A percentile compares a stretch with the other conserved stretches of the same genome.
Evolutionary conservation across 768 basidiomycete species (phyloP).

Genomic region (Inosperma sp.): DNA sequence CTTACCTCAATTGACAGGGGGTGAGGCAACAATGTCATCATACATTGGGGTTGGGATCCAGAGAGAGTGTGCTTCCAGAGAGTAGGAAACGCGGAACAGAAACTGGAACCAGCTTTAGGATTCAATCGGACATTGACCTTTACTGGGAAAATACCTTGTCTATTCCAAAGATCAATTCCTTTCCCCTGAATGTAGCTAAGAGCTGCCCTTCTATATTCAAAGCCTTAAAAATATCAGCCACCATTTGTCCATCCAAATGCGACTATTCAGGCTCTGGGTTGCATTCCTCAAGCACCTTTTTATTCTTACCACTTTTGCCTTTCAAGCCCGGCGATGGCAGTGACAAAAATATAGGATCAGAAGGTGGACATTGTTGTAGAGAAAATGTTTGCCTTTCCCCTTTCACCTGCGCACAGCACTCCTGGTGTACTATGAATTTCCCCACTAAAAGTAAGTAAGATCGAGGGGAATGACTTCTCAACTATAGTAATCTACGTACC

Average conservation of each 20-base stretch:
- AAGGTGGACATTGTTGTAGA: background rate
- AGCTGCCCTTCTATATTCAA: background rate
- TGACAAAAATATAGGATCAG: background rate
- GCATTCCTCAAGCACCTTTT: too few relatives aligned
- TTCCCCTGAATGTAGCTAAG: background rate
- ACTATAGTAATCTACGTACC: background rate
- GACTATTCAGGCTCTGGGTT: background rate
- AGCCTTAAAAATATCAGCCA: background rate
- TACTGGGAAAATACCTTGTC: background rate
- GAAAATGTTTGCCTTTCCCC: constrained; percentile 1
- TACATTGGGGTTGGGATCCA: background rate
- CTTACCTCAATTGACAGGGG: background rate
- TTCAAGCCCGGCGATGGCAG: background rate
- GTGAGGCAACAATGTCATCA: background rate
- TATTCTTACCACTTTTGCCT: too few relatives aligned
- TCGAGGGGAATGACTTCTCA: background rate
- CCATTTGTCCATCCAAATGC: background rate
- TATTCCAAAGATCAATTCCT: constrained; percentile 3
- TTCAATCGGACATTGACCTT: too few relatives aligned
- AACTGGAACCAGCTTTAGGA: too few relatives aligned
- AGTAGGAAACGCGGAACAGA: background rate
- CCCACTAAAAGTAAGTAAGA: background rate
- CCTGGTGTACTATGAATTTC: constrained; percentile 3
- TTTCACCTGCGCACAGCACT: background rate
- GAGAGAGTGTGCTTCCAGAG: background rate